phyloP scores from a whole-genome alignment of 805 yeast genomes.

The Ogataea paraovalis region DNA sequence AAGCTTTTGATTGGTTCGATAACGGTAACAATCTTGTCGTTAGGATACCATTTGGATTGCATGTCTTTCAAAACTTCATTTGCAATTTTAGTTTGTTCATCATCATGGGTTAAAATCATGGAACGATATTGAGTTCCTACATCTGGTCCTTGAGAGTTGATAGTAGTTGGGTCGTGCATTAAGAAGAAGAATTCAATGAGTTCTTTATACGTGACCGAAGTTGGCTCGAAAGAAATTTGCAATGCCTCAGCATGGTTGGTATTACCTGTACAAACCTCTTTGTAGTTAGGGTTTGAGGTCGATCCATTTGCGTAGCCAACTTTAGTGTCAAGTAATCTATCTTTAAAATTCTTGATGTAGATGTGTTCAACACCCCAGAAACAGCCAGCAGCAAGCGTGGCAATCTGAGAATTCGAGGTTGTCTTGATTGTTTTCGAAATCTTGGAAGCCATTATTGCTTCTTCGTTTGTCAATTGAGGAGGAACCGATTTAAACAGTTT shows the following conservation, averaged over 20 bases:
- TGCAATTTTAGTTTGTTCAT: slow-evolving; percentile 43
- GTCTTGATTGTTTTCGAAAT: slow-evolving; percentile 24
- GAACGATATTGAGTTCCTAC: slow-evolving; percentile 87
- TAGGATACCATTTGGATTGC: slow-evolving; percentile 75
- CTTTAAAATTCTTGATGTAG: slow-evolving; percentile 63
- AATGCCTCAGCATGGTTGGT: slow-evolving; percentile 80
- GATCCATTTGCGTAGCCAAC: slow-evolving; percentile 92
- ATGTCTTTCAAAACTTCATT: slow-evolving; percentile 43
- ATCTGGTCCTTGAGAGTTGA: slow-evolving; percentile 83
- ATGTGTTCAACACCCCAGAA: slow-evolving; percentile 91
- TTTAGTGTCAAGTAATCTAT: slow-evolving; percentile 65
- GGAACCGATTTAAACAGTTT: neutral
- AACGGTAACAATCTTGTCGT: slow-evolving; percentile 61
- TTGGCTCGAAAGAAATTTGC: slow-evolving; percentile 80
- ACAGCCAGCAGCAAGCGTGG: slow-evolving; percentile 64
- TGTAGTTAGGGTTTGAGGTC: slow-evolving; percentile 53
- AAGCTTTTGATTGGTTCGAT: slow-evolving; percentile 66
- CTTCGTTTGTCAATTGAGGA: neutral
- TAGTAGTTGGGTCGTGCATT: slow-evolving; percentile 91
- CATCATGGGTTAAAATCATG: slow-evolving; percentile 62
- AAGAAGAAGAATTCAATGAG: slow-evolving; percentile 80
- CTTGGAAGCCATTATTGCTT: slow-evolving; percentile 9
- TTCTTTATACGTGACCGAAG: slow-evolving; percentile 51
- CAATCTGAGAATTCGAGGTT: slow-evolving; percentile 41
- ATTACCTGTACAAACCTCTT: slow-evolving; percentile 69